Evolutionary conservation across 2,329 filamentous ascomycete genomes (phyloP).

Genomic region (Penicillium digitatum): DNA sequence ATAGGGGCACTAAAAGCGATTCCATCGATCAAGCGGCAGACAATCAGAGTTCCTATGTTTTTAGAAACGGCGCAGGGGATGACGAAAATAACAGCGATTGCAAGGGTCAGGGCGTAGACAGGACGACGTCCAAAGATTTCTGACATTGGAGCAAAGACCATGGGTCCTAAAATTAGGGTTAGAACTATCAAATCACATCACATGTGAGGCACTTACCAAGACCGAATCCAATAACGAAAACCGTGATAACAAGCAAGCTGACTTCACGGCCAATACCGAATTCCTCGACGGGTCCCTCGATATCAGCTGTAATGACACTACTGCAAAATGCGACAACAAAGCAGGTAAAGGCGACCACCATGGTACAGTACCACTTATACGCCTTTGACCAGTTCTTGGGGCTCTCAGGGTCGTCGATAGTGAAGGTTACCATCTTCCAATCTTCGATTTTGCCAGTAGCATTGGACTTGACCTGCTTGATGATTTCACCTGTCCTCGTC

Average conservation of each 20-base stretch:
- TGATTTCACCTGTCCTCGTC: constrained; percentile 59
- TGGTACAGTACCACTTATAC: constrained; percentile 79
- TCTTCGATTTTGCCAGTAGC: constrained; percentile 49
- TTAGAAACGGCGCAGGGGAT: constrained; percentile 73
- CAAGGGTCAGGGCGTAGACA: constrained; percentile 66
- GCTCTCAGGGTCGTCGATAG: constrained; percentile 67
- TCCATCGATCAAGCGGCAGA: constrained; percentile 73
- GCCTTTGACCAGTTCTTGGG: constrained; percentile 80
- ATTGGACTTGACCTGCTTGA: constrained; percentile 53
- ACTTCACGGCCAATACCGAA: constrained; percentile 71
- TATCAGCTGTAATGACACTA: constrained; percentile 72
- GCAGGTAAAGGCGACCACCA: constrained; percentile 73
- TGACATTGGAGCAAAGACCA: constrained; percentile 73
- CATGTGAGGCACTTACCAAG: constrained; percentile 50
- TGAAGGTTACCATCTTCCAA: constrained; percentile 68
- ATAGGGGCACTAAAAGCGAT: constrained; percentile 83
- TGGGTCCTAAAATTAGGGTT: constrained; percentile 52
- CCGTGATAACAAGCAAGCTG: constrained; percentile 64
- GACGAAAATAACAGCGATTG: constrained; percentile 70
- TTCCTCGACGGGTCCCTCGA: constrained; percentile 58
- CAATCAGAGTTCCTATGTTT: constrained; percentile 72
- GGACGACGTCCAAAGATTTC: constrained; percentile 69
- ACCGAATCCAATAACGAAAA: constrained; percentile 80
- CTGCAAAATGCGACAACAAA: constrained; percentile 70
- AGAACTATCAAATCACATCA: constrained; percentile 6